Evolutionary conservation across 2,329 filamentous ascomycete species (phyloP).

Genomic region (Fusarium heterosporum): DNA sequence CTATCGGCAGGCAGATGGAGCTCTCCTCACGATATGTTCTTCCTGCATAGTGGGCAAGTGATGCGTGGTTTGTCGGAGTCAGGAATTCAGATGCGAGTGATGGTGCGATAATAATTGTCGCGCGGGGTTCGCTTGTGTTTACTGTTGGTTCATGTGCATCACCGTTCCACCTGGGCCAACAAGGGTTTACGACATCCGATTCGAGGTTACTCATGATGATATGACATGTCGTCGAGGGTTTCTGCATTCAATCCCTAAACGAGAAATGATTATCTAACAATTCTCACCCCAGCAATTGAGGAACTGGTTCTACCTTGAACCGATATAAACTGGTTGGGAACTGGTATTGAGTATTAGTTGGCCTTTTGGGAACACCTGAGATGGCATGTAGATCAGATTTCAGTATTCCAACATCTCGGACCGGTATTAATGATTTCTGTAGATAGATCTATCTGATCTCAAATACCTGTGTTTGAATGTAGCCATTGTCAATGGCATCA

Average conservation of each 20-base stretch:
- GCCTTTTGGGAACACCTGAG: too few species aligned
- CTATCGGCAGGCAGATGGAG: accelerated
- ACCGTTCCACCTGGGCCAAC: background rate
- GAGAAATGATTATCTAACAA: background rate
- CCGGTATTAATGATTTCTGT: too few species aligned
- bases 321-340: too few species aligned
- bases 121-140: background rate
- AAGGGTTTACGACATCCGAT: constrained; percentile 8
- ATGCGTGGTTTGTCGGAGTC: background rate
- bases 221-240: background rate
- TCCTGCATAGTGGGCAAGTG: constrained; percentile 4
- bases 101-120: background rate
- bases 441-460: background rate
- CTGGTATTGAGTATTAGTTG: background rate
- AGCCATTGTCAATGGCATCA: background rate
- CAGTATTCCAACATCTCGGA: too few species aligned
- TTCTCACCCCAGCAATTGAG: background rate
- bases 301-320: background rate
- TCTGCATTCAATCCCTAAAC: background rate
- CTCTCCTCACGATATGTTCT: constrained; percentile 10
- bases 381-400: too few species aligned
- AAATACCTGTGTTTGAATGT: background rate
- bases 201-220: background rate
- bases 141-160: background rate
- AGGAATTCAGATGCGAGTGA: background rate